Evolutionary conservation across 225 moss, liverwort and hornwort genomes (phyloP).

Genomic region (Polytrichum commune): DNA sequence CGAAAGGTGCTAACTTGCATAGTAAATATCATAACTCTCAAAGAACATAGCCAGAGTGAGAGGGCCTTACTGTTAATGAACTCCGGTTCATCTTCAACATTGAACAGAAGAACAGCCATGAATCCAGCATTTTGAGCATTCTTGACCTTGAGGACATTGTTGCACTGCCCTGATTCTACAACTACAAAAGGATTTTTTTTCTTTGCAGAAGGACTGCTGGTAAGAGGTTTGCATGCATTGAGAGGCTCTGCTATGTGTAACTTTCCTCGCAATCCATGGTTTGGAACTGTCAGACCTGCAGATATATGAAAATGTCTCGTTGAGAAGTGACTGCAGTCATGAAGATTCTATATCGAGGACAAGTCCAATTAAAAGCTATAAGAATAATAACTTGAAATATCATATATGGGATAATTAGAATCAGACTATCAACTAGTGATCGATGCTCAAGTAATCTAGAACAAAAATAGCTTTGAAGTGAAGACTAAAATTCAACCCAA

Average conservation of each 20-base stretch:
- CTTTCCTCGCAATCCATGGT: conserved; percentile 46
- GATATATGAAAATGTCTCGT: no score
- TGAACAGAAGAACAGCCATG: conserved; percentile 48
- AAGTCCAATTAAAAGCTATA: no score
- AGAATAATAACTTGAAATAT: no score
- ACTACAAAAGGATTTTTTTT: conserved; percentile 42
- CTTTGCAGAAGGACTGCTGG: conserved; percentile 23
- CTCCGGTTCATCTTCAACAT: conserved; percentile 42
- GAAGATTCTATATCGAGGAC: no score
- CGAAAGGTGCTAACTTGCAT: no score
- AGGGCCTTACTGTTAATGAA: conserved; percentile 51
- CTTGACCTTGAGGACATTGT: conserved; percentile 51
- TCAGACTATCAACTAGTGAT: no score
- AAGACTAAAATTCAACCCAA: no score
- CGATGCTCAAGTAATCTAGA: no score
- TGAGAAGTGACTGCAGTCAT: no score
- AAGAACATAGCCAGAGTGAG: conserved; percentile 1
- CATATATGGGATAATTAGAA: no score
- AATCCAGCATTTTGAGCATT: conserved; percentile 65
- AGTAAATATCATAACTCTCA: no score
- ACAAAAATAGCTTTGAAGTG: no score
- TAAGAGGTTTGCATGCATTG: conserved; percentile 45
- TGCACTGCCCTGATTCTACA: conserved; percentile 47
- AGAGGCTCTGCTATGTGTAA: conserved; percentile 41
- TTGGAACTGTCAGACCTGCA: conserved; percentile 50